Conservation (phyloP, 768 basidiomycete genomes). For the Boletus barrowsii region DNA sequence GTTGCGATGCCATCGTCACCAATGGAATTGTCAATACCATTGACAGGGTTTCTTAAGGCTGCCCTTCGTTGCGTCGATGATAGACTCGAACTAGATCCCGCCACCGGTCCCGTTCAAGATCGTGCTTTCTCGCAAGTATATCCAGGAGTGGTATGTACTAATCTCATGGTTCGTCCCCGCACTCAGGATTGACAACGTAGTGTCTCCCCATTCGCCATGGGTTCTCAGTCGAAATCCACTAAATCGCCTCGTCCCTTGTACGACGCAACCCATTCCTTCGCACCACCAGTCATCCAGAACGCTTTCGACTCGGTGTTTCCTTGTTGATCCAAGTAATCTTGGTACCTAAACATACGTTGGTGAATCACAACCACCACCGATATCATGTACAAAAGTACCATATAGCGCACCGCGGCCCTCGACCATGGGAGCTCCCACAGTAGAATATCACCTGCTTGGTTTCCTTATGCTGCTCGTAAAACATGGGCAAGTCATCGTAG, state of each 20-base stretch:
- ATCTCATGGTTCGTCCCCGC: too few relatives aligned
- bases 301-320: slow-evolving; percentile 36
- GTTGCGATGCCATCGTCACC: slow-evolving; percentile 1
- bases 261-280: slow-evolving; percentile 36
- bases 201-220: too few relatives aligned
- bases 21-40: too few relatives aligned
- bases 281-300: slow-evolving; percentile 42
- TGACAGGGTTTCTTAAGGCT: too few relatives aligned
- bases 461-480: slow-evolving; percentile 40
- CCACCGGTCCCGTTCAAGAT: too few relatives aligned
- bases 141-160: background rate
- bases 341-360: slow-evolving; percentile 38
- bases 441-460: slow-evolving; percentile 51
- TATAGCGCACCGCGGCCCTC: slow-evolving; percentile 48
- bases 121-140: background rate
- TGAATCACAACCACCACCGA: background rate
- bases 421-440: slow-evolving; percentile 48
- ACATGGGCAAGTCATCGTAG: slow-evolving; percentile 39
- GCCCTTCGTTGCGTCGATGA: too few relatives aligned
- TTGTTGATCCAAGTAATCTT: slow-evolving; percentile 41
- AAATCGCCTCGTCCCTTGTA: slow-evolving; percentile 30
- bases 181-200: too few relatives aligned
- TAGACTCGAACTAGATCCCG: too few relatives aligned
- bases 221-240: slow-evolving; percentile 18
- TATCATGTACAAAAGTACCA: slow-evolving; percentile 36